Base-by-base conservation (phyloP, 129 eudicot species). In the Flaveria bidentis region DNA sequence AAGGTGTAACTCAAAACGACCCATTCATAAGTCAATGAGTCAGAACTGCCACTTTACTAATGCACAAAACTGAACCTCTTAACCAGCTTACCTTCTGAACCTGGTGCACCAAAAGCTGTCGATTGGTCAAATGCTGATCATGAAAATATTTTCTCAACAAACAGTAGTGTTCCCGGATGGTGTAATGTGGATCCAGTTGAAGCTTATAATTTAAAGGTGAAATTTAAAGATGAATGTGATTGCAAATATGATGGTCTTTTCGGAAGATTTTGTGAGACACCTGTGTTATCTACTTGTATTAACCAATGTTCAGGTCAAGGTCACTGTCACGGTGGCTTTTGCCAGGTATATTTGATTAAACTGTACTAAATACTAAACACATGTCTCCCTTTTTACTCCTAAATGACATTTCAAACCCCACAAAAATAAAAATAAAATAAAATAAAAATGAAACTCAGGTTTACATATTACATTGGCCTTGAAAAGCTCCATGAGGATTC, bases 281-380 rank as follows among this genome's bases (percentile, higher is more conserved):
- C 91, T 12, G 98, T 94, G 39, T 71, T 45, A 68, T 84, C 84
- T 49, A 82, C 87, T 67, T 94, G 98, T 67, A 89, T 94, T 52
- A 94, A 94, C 80, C 98, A 94, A 67, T 94, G 98, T 51, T 86
- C 98, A 20, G 90, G 97, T 41, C 87, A 86, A 69, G 98, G 98
- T 23, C 60, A 82, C 71, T 94, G 98, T 73, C 97, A 90, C 57
- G 97, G 97, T 79, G 98, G 97, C 58, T 88, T 87, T 76, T 94
- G 98, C 78, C 96, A 89, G 98, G 98, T 94, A 78, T 55, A 28
- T 73, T 63, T 7, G 0, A 72, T 18, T 15, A 16, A 15, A 52
- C 2, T 52, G 58, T 16, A 52, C 20, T 52, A 16, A 15, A n/a
- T n/a, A 15, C 9, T 15, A 5, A 52, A 5, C 41, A 36, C 5